These are phyloP conservation scores for Fagus crenata DNA, from an alignment of 306 rosid species.

Conservation along the genomic window DNA sequence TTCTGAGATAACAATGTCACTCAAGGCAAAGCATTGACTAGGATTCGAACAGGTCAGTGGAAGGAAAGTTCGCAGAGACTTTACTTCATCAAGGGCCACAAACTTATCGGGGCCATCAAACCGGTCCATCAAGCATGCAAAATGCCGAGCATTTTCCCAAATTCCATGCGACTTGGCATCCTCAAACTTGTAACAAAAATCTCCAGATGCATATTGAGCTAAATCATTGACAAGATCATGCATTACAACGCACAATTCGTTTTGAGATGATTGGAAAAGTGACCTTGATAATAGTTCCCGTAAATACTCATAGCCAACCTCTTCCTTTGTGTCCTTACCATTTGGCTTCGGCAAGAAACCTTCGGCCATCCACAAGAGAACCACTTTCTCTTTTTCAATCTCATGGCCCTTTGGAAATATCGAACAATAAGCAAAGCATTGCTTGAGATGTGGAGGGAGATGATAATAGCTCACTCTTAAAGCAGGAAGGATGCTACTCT, in stretches of 20 bases:
- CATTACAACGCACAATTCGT: not conserved
- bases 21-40: too few species aligned
- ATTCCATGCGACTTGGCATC: not conserved
- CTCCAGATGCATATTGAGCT: constrained; percentile 5
- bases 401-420: constrained; percentile 16
- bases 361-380: constrained; percentile 37
- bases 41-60: not conserved
- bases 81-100: not conserved
- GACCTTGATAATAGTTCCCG: constrained; percentile 20
- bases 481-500: constrained; percentile 25
- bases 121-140: not conserved
- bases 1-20: too few species aligned
- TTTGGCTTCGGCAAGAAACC: constrained; percentile 1
- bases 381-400: not conserved
- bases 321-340: not conserved
- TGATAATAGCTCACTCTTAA: constrained; percentile 30
- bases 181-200: not conserved
- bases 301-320: constrained; percentile 16
- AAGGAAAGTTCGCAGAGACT: constrained; percentile 21
- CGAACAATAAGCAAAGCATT: constrained; percentile 26
- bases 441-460: constrained; percentile 25
- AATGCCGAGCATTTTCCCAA: not conserved
- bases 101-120: not conserved
- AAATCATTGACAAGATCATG: constrained; percentile 34
- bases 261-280: constrained; percentile 7